A percentile compares a stretch with the other conserved stretches of the same genome.
Conservation (phyloP, 1,139 yeast species). For the Candida frijolesensis region DNA sequence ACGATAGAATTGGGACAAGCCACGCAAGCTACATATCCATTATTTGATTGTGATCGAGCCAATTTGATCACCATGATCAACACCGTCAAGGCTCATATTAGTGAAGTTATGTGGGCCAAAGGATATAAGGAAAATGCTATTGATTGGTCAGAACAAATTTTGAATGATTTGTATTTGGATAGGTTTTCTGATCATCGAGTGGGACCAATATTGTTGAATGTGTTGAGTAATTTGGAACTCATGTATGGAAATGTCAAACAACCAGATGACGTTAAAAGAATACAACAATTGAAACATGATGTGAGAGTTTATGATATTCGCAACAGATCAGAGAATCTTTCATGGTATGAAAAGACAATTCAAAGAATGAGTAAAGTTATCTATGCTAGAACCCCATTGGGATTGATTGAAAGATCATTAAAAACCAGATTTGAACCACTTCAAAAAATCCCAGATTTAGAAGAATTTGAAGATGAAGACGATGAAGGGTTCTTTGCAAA, state of each 20-base stretch:
- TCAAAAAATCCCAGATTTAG: constrained; percentile 36
- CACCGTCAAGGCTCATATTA: constrained; percentile 57
- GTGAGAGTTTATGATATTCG: constrained; percentile 2
- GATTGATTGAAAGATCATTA: constrained; percentile 44
- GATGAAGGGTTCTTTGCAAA: constrained; percentile 22
- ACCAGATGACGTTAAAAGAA: constrained; percentile 26
- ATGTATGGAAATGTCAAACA: constrained; percentile 38
- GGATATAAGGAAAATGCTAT: constrained; percentile 56
- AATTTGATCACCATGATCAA: constrained; percentile 33
- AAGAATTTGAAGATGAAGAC: constrained; percentile 49
- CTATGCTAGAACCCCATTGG: constrained; percentile 46
- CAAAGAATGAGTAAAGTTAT: constrained; percentile 42
- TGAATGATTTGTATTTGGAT: constrained; percentile 38
- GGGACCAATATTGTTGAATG: constrained; percentile 33
- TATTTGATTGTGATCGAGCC: constrained; percentile 38
- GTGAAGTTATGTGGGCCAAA: constrained; percentile 67
- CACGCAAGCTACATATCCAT: constrained; percentile 36
- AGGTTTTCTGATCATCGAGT: constrained; percentile 31
- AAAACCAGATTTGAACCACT: constrained; percentile 44
- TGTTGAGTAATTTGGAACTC: constrained; percentile 30
- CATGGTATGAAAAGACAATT: constrained; percentile 41
- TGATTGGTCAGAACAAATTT: constrained; percentile 62
- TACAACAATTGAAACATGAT: constrained; percentile 28
- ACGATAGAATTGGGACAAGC: constrained; percentile 21
- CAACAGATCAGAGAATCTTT: constrained; percentile 20